Evolutionary conservation across 371 early-diverging fungal species (phyloP).

Genomic region (Amoeboaphelidium occidentale): DNA sequence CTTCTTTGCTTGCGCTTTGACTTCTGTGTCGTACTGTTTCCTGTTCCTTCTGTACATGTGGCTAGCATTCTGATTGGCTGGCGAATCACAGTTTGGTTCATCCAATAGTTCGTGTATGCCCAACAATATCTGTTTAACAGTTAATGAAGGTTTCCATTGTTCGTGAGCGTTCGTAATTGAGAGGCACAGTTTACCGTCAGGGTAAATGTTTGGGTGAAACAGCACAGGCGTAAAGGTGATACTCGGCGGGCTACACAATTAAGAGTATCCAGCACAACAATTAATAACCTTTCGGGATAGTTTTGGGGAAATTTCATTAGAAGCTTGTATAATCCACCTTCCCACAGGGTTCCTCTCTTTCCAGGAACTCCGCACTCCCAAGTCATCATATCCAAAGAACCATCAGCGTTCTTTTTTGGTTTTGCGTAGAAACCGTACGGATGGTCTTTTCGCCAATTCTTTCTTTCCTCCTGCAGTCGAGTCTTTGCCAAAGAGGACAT

Average conservation of each 20-base stretch:
- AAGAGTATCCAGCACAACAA: neutral
- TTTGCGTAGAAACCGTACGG: constrained; percentile 25
- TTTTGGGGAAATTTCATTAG: constrained; percentile 70
- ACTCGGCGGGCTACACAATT: constrained; percentile 42
- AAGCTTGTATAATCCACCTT: constrained; percentile 79
- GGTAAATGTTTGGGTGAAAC: constrained; percentile 98
- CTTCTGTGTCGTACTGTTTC: too few species aligned
- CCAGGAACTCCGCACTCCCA: constrained; percentile 95
- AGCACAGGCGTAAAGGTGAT: constrained; percentile 68
- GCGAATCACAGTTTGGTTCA: constrained; percentile 86
- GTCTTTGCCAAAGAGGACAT: constrained; percentile 44
- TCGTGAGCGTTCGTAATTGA: constrained; percentile 74
- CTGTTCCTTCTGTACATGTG: too few species aligned
- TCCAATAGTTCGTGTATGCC: constrained; percentile 84
- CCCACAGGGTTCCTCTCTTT: constrained; percentile 77
- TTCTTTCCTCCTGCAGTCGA: constrained; percentile 77
- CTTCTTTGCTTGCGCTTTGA: too few species aligned
- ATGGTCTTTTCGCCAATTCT: constrained; percentile 68
- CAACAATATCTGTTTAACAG: constrained; percentile 70
- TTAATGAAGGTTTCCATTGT: constrained; percentile 94
- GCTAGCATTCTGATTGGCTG: too few species aligned
- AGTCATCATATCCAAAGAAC: constrained; percentile 50
- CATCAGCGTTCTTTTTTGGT: constrained; percentile 60
- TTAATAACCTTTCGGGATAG: constrained; percentile 27
- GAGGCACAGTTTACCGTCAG: constrained; percentile 94